Conservation (phyloP, 2,329 filamentous ascomycete species). For the Dothistroma pini region DNA sequence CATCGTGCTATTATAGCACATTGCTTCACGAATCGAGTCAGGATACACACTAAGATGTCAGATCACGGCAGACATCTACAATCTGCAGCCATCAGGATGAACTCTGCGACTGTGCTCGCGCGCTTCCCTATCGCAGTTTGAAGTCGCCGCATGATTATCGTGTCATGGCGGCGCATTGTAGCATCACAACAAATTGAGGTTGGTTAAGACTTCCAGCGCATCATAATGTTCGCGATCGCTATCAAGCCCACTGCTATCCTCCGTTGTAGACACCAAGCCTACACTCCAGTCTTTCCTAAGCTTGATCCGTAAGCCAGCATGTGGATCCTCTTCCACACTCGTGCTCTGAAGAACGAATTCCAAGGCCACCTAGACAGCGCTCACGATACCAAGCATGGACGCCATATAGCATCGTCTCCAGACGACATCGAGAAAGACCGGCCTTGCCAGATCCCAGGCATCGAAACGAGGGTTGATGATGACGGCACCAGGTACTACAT, state of each 20-base stretch:
- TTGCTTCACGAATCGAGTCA: not conserved
- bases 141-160: not conserved
- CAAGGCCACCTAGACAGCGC: not conserved
- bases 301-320: not conserved
- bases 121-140: not conserved
- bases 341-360: not conserved
- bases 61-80: not conserved
- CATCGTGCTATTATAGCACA: not conserved
- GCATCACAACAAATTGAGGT: too few species aligned
- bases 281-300: not conserved
- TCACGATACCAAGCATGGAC: not conserved
- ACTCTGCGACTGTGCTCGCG: not conserved
- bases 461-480: not conserved
- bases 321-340: constrained; percentile 3
- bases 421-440: not conserved
- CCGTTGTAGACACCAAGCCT: not conserved
- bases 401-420: not conserved
- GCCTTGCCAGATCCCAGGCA: not conserved
- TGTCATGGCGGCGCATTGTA: too few species aligned
- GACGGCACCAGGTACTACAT: constrained; percentile 1
- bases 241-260: not conserved
- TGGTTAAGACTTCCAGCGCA: too few species aligned
- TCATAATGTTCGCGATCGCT: not conserved
- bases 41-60: not conserved
- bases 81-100: not conserved